These are phyloP conservation scores for Cystobasidium slooffiae DNA, from an alignment of 1,284 basidiomycete genomes.

Conservation along the genomic window DNA sequence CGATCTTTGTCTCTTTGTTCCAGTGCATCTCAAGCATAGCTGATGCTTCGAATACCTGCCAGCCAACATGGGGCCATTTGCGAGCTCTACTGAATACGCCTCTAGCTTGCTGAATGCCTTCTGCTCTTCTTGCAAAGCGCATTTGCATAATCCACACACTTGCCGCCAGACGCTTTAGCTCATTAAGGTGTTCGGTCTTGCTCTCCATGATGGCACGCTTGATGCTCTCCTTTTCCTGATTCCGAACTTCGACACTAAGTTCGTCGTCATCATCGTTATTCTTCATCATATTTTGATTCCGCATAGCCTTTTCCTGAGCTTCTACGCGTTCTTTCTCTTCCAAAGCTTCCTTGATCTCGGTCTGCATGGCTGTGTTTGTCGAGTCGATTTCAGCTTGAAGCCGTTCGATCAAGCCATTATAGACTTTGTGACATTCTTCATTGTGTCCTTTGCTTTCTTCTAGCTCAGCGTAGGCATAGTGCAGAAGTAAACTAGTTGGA, in stretches of 20 bases:
- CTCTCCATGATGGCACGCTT: conserved; percentile 55
- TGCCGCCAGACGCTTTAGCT: conserved; percentile 60
- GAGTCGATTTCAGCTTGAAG: conserved; percentile 75
- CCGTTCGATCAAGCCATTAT: conserved; percentile 70
- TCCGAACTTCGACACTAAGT: conserved; percentile 57
- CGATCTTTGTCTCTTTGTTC: conserved; percentile 81
- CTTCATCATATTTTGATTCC: conserved; percentile 48
- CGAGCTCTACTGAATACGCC: conserved; percentile 81
- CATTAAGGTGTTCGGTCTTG: conserved; percentile 58
- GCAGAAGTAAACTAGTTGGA: conserved; percentile 81
- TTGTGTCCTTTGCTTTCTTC: conserved; percentile 64
- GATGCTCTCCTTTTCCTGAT: conserved; percentile 57
- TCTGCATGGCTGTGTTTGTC: conserved; percentile 64
- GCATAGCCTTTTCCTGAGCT: conserved; percentile 46
- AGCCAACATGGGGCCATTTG: conserved; percentile 80
- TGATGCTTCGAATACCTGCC: conserved; percentile 84
- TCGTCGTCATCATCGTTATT: conserved; percentile 48
- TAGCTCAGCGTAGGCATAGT: conserved; percentile 84
- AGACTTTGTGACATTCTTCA: conserved; percentile 56
- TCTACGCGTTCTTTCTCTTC: conserved; percentile 49
- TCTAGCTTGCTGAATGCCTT: conserved; percentile 78
- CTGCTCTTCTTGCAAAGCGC: conserved; percentile 83
- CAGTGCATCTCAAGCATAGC: conserved; percentile 96
- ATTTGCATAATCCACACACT: conserved; percentile 81
- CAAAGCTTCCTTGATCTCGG: conserved; percentile 59